These are phyloP conservation scores for Plasmodium billcollinsi DNA, from an alignment of 169 alveolate species.

Conservation along the genomic window DNA sequence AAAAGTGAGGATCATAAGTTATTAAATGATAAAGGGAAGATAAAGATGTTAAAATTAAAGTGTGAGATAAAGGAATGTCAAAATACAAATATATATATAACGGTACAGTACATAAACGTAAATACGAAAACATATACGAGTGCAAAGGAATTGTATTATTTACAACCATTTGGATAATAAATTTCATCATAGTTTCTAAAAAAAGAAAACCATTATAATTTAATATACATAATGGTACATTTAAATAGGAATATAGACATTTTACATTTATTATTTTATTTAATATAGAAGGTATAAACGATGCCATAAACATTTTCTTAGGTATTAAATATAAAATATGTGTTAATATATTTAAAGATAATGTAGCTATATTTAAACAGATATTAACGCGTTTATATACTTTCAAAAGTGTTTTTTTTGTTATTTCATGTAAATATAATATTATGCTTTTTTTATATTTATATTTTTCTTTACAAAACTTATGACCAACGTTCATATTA, in stretches of 20 bases:
- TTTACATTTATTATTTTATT: slow-evolving; percentile 74
- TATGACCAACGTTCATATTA: slow-evolving; percentile 2
- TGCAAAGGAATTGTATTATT: slow-evolving; percentile 41
- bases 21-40: slow-evolving; percentile 35
- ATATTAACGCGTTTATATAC: slow-evolving; percentile 72
- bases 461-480: slow-evolving; percentile 38
- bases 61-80: slow-evolving; percentile 69
- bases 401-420: slow-evolving; percentile 60
- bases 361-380: slow-evolving; percentile 44
- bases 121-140: slow-evolving; percentile 51
- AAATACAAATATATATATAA: slow-evolving; percentile 65
- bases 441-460: slow-evolving; percentile 34
- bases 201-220: slow-evolving; percentile 72
- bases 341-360: slow-evolving; percentile 70
- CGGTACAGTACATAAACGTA: slow-evolving; percentile 69
- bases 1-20: slow-evolving; percentile 63
- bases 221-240: slow-evolving; percentile 71
- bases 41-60: slow-evolving; percentile 56
- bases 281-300: slow-evolving; percentile 59
- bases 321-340: slow-evolving; percentile 51
- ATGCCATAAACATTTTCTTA: slow-evolving; percentile 31
- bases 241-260: slow-evolving; percentile 48
- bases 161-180: slow-evolving; percentile 49
- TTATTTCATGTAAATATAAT: slow-evolving; percentile 67
- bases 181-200: slow-evolving; percentile 79